Base-by-base conservation (phyloP, 192 early-diverging fungal genomes). In the Coemansia sp. region DNA sequence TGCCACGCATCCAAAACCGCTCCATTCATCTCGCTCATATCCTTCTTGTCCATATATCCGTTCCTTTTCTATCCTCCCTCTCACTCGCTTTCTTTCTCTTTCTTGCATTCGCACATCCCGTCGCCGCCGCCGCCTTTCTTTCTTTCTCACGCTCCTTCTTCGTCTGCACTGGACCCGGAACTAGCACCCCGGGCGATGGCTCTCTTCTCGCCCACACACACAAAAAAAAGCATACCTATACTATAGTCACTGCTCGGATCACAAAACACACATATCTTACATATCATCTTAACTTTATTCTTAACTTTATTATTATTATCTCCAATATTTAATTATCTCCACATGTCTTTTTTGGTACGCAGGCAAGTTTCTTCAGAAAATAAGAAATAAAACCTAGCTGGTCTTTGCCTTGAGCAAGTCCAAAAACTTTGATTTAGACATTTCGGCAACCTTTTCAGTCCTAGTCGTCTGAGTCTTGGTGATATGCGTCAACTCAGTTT, bases 341-440 rank as follows among this genome's bases (percentile, higher is more conserved):
- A 7, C 34, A 36, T 36, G 34, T 27, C 50, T 29, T 24, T 24
- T 12, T 53, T 53, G 20, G 27, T 53, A 27, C 24, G 47, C 47
- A 49, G 20, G n/a, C n/a, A n/a, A 5, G 5, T 41, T 18, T 6
- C 15, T 58, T 43, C 13, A 16, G 12, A 36, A 36, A 4, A 4
- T 31, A 29, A 13, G 41, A 10, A 24, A 34, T 16, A 36, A 38
- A 69, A 11, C 33, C 44, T 66, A 74, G 67, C 55, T 72, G 15
- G 72, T 74, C 64, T 81, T 81, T 40, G 80, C 40, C 76, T 93
- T 93, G 36, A 93, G 84, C 9, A 92, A 78, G 66, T 91, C 89
- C 47, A 93, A 76, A 77, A 93, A 93, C 70, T 84, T 91, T 60
- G 88, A 75, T 72, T 93, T 93, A 29, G 90, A 71, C 76, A 82